phyloP scores from a whole-genome alignment of 1,139 yeast genomes.

The Yarrowia galli region DNA sequence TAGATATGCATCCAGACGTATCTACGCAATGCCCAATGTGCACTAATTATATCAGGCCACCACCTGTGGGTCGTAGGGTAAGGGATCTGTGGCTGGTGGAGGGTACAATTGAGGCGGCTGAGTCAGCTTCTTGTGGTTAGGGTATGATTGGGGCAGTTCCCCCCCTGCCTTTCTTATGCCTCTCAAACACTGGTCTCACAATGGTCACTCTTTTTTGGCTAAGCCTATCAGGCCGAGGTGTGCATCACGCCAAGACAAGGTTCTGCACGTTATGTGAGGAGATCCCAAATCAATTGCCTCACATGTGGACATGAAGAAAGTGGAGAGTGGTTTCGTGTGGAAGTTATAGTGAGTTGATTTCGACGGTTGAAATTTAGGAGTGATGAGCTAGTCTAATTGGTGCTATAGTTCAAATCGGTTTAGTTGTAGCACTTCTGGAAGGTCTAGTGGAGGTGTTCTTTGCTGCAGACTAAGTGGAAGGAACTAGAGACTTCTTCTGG shows the following conservation, averaged over 20 bases:
- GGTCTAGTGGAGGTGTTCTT: too few species aligned
- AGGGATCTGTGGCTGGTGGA: not conserved
- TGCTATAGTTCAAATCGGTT: too few species aligned
- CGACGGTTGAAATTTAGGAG: too few species aligned
- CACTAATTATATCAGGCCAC: slow-evolving; percentile 37
- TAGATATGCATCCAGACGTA: not conserved
- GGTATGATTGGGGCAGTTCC: not conserved
- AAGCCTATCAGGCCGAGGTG: slow-evolving; percentile 32
- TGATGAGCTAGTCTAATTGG: too few species aligned
- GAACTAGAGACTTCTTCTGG: too few species aligned
- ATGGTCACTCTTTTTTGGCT: not conserved
- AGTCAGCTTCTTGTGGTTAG: not conserved
- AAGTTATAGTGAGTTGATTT: too few species aligned
- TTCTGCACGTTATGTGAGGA: not conserved
- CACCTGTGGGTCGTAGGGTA: not conserved
- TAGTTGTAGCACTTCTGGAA: too few species aligned
- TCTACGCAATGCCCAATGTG: slow-evolving; percentile 8
- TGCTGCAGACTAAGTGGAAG: too few species aligned
- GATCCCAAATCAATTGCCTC: not conserved
- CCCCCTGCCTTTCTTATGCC: not conserved
- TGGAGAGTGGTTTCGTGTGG: too few species aligned
- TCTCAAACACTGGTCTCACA: not conserved
- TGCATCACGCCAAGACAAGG: slow-evolving; percentile 27
- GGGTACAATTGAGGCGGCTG: not conserved
- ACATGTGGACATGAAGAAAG: too few species aligned